These are phyloP conservation scores for Penicillium paxilli DNA, from an alignment of 495 filamentous ascomycete species.

Conservation along the genomic window DNA sequence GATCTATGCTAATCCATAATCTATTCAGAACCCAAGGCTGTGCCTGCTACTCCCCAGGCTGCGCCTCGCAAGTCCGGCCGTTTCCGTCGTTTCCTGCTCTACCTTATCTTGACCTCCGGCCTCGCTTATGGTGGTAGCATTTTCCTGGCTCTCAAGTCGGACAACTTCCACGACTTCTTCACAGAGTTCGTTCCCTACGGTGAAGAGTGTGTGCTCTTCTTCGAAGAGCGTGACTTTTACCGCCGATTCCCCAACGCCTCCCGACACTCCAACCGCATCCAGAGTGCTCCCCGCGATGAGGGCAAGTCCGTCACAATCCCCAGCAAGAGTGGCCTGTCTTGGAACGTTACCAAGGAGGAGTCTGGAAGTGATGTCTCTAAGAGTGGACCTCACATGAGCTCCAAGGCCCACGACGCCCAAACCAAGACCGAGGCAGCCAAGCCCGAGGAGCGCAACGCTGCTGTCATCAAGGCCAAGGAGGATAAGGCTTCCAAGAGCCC, in stretches of 20 bases:
- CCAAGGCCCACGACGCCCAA: slow-evolving; percentile 34
- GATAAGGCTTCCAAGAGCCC: slow-evolving; percentile 38
- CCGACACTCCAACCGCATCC: slow-evolving; percentile 48
- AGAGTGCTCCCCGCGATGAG: slow-evolving; percentile 50
- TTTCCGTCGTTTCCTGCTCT: slow-evolving; percentile 73
- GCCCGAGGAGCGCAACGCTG: slow-evolving; percentile 34
- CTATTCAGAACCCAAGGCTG: slow-evolving; percentile 25
- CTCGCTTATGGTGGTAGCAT: slow-evolving; percentile 84
- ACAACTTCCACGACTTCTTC: slow-evolving; percentile 99
- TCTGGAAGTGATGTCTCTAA: slow-evolving; percentile 44
- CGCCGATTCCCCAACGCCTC: slow-evolving; percentile 81
- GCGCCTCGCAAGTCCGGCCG: slow-evolving; percentile 68
- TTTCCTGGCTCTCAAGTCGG: slow-evolving; percentile 86
- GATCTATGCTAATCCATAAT: slow-evolving; percentile 12
- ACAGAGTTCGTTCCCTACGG: slow-evolving; percentile 96
- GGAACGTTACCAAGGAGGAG: slow-evolving; percentile 65
- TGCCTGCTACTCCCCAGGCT: slow-evolving; percentile 40
- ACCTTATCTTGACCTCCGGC: slow-evolving; percentile 68
- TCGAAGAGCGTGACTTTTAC: slow-evolving; percentile 93
- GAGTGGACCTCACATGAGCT: slow-evolving; percentile 50
- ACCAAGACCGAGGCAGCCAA: slow-evolving; percentile 34
- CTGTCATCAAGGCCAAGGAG: slow-evolving; percentile 45
- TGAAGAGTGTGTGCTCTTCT: slow-evolving; percentile 92
- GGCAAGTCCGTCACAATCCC: slow-evolving; percentile 80
- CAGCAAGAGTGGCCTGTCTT: slow-evolving; percentile 80